Conservation (phyloP, 2,329 filamentous ascomycete genomes). For the Monilinia vaccinii-corymbosi region DNA sequence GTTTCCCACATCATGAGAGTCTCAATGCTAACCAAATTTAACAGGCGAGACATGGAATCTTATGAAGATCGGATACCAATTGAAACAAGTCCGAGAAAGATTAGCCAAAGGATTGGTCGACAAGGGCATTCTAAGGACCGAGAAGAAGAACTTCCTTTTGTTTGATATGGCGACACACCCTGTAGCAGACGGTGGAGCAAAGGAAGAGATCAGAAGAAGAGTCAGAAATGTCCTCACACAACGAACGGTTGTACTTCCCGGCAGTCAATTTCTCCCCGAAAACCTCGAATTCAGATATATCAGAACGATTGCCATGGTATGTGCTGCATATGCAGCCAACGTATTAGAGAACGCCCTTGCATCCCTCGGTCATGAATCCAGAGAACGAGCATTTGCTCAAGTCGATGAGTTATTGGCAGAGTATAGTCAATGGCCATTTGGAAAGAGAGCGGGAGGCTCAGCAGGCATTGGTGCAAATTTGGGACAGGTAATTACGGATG, state of each 20-base stretch:
- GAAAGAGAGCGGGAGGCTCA: conserved; percentile 61
- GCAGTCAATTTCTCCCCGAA: conserved; percentile 84
- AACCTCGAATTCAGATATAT: conserved; percentile 90
- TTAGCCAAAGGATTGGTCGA: conserved; percentile 96
- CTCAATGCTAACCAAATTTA: conserved; percentile 1
- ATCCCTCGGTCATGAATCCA: conserved; percentile 84
- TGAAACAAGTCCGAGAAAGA: conserved; percentile 97
- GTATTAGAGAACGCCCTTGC: conserved; percentile 96
- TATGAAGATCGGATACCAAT: conserved; percentile 99
- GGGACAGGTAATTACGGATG: conserved; percentile 74
- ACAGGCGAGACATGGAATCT: conserved; percentile 97
- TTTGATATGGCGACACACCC: conserved; percentile 99
- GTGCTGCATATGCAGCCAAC: conserved; percentile 94
- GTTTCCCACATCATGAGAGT: neutral
- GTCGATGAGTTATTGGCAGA: conserved; percentile 93
- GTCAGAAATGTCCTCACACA: conserved; percentile 89
- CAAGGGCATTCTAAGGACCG: conserved; percentile 95
- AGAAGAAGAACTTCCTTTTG: conserved; percentile 98
- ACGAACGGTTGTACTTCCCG: conserved; percentile 82
- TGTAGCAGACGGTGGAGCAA: conserved; percentile 89
- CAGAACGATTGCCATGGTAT: conserved; percentile 91
- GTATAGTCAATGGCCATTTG: conserved; percentile 97
- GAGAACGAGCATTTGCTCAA: conserved; percentile 91
- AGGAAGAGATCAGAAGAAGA: conserved; percentile 90
- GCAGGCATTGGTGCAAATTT: conserved; percentile 88